Evolutionary conservation across 768 basidiomycete species (phyloP), one percentile per base, ranked within the genome.

Genomic region (Trametes sanguinea): DNA sequence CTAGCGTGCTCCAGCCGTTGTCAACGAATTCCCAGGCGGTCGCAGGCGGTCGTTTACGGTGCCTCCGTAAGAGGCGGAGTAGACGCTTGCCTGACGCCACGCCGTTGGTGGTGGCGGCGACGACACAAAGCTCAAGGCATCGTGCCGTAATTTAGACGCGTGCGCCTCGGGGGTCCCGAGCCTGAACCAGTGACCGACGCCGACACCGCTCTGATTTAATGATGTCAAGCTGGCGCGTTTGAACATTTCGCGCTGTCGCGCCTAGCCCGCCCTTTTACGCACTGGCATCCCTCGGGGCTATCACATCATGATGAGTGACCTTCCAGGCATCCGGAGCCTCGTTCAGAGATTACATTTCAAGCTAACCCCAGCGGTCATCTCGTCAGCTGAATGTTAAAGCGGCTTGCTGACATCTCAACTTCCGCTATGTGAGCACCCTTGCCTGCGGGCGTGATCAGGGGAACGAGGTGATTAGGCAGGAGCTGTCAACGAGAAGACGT

Each of bases 51-150:
- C 35, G 42, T 35, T 16, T 13, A 44, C 40, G 27, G 47, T 42
- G 48, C 40, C 30, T 59, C 43, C 30, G n/a, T 29, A 51, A 42
- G 10, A 32, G 50, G 42, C 50, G 57, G 22, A 51, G 53, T 35
- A 44, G 44, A 52, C 56, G 54, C 54, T 40, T 46, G 43, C 51
- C 30, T 50, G 51, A 62, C 61, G 61, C 61, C 61, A 62, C 61
- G 61, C 52, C 47, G 46, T 52, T 30, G 43, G 32, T 63, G 54
- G 62, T 63, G 66, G 63, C 66, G 58, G 56, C 51, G 54, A 54
- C 66, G 66, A 64, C 66, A 67, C 66, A 67, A 67, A 43, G 66
- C 59, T 67, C 66, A 62, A 43, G 57, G n/a, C 65, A 39, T 67
- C 33, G 66, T 67, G 66, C 66, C 66, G 66, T 61, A 67, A 59